Base-by-base conservation (phyloP, 495 filamentous ascomycete species). In the Penicillium ochrochloron region DNA sequence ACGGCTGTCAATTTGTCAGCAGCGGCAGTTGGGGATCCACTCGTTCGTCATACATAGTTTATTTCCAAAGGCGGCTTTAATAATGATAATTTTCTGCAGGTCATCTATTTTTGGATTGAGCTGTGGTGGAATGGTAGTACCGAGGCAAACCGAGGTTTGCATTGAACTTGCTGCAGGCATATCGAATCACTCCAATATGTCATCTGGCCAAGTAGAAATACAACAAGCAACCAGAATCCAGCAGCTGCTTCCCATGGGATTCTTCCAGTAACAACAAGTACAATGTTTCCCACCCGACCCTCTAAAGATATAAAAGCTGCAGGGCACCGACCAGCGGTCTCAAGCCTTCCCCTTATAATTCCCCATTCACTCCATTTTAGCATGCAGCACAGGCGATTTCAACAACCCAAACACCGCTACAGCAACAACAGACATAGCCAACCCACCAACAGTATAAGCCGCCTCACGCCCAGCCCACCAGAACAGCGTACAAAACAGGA, bases 401-500 rank as follows among this genome's bases (percentile, higher is more conserved):
- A 97, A 74, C 12, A 86, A 83, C 21, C 83, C 83, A 72, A 96
- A 91, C 0, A 89, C 92, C n/a, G 91, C 73, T 56, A 80, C 79
- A 42, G 83, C 84, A 39, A 97, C 93, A 9, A 74, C 86, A 25
- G 89, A 70, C 83, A 98, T 97, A 2, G 91, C 92, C 35, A 83
- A 73, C 0, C 92, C 92, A 4, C 95, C 96, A 72, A 90, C 81
- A 1, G 80, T 82, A 74, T 97, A 99, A 1, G 95, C 95, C 17
- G 88, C 78, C 70, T 96, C 89, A 42, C 95, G 80, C 0, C 96
- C 95, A 34, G 92, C 94, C 96, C 96, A 99, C 95, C 95, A 99
- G 78, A 98, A 99, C 61, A 99, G 82, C n/a, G 91, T 89, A 67
- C 94, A 97, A 70, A 98, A 99, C 51, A 96, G 72, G 27, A 98